Base-by-base conservation (phyloP, 2,329 filamentous ascomycete species). In the Pestalotiopsis sp. region DNA sequence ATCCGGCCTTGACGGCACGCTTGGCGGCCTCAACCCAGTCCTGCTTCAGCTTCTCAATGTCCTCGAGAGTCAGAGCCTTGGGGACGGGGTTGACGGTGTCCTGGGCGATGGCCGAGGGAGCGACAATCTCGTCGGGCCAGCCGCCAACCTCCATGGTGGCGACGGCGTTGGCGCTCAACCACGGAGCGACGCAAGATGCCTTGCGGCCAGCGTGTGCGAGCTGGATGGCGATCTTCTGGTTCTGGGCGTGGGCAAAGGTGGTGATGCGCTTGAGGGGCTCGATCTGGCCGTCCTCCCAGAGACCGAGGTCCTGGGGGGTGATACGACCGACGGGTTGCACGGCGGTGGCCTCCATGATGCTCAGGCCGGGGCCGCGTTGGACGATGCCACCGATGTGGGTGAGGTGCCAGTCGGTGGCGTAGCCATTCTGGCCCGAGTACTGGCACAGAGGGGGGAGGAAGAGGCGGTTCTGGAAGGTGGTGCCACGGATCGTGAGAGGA, bases 241-340 rank as follows among this genome's bases (percentile, higher is more conserved):
- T 84, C 68, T 87, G 85, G 25, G 78, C 77, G 73, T 87, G 85
- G 1, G 84, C 80, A 68, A 84, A 85, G 59, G 82, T 92, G 49
- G 91, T 88, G 61, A 95, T 87, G 69, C 88, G 87, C 77, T 86
- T 87, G 69, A 97, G 82, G 0, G 91, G 90, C 71, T 87, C 90
- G 69, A 95, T 91, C 79, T 98, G 95, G 39, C 87, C 89, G 78
- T 97, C 95, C 71, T 92, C 86, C 95, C 94, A 98, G 7, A 98
- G 82, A 0, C 95, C 94, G 12, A 84, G 82, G 77, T 95, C 93
- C 78, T 95, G 86, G 1, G 94, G 94, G 0, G 92, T 92, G 83
- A 97, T 97, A 67, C 95, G 89, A 36, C 94, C 94, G 73, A 94
- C 90, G 6, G 93, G 81, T 13, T 89, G 84, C 0, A 97, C 92